These are phyloP conservation scores for Patellifolia procumbens DNA, from an alignment of 179 eudicot genomes.

Conservation along the genomic window DNA sequence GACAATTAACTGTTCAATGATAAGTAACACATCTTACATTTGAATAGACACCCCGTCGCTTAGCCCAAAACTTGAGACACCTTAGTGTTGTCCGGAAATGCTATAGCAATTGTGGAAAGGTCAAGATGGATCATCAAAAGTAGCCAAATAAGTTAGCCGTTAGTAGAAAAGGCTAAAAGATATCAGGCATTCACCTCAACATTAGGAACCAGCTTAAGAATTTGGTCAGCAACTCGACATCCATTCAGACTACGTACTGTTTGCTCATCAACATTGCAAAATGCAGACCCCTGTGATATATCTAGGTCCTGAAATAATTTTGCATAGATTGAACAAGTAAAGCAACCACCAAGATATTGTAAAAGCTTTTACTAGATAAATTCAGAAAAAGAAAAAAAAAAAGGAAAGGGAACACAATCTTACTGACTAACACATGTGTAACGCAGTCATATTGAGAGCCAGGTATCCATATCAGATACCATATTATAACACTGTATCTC, in stretches of 20 bases:
- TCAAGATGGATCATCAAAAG: conserved; percentile 13
- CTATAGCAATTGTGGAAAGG: conserved; percentile 34
- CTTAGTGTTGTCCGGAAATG: conserved; percentile 75
- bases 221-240: conserved; percentile 84
- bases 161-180: not conserved
- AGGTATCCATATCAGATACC: not conserved
- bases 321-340: conserved; percentile 11
- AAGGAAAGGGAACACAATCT: no score
- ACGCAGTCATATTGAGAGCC: not conserved
- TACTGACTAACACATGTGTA: not conserved
- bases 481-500: not conserved
- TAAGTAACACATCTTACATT: conserved; percentile 51
- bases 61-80: conserved; percentile 87
- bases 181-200: conserved; percentile 50
- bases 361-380: conserved; percentile 5
- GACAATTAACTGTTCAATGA: not conserved
- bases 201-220: conserved; percentile 84
- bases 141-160: not conserved
- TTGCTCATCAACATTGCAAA: conserved; percentile 70
- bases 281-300: conserved; percentile 60
- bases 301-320: conserved; percentile 65
- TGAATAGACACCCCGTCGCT: conserved; percentile 83
- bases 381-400: no score
- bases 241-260: conserved; percentile 87
- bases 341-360: not conserved